Base-by-base conservation (phyloP, 2,329 filamentous ascomycete species). In the Talaromyces sp. region DNA sequence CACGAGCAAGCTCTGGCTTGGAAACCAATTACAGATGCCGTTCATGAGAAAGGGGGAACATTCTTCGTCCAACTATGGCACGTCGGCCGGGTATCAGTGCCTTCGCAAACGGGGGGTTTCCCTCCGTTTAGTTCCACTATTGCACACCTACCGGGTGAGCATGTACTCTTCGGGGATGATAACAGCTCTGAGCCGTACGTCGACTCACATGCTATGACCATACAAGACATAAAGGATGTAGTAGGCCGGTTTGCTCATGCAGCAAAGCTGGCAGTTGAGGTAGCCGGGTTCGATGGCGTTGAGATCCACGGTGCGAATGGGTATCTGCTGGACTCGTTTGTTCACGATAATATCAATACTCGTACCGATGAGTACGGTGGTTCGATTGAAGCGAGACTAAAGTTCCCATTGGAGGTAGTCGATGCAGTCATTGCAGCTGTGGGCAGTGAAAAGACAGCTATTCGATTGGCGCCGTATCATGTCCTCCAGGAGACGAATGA, bases 291-390 rank as follows among this genome's bases (percentile, higher is more conserved):
- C 54, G 89, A 95, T 69, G 80, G 85, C 4, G 86, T 94, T 60
- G 89, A 94, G 71, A 82, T 93, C 36, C 89, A 93, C 74, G 82
- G 80, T 59, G 89, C 89, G 0, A 89, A 93, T 68, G 89, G 89
- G 1, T 93, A 92, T 67, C 80, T 94, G 0, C 73, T 92, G 1
- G 83, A 86, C 66, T 70, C 78, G 5, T 93, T 93, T 75, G 61
- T 91, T 5, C 85, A 83, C 1, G 88, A 89, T 0, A 81, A 82
- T 1, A 80, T 80, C 21, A 94, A 94, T 73, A 75, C 81, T 59
- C 81, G 89, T 13, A 88, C 76, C 0, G 81, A 84, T 64, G 66
- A 71, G 50, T 84, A 79, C 65, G 74, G 78, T 53, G 75, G 81
- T 61, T 73, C 69, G 64, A 71, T 79, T 59, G 73, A 79, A 73